Evolutionary conservation across 177 flowering plant genomes (phyloP).

Genomic region (Tripterygium wilfordii): DNA sequence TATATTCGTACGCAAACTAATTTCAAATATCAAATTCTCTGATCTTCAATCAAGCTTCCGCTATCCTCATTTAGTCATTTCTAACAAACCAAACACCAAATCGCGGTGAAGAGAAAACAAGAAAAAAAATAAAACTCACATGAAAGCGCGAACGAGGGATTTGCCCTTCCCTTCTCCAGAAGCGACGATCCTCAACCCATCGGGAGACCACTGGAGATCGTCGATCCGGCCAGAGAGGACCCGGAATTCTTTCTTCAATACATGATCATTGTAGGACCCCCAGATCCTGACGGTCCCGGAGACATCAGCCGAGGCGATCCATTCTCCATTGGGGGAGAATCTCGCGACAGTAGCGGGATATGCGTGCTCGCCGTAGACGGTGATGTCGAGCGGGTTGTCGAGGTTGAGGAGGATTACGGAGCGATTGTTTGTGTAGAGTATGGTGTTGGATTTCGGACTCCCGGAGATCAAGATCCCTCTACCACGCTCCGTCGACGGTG

Average conservation of each 20-base stretch:
- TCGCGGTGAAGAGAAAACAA: not conserved
- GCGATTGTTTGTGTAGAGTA: slow-evolving; percentile 82
- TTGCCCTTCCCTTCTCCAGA: slow-evolving; percentile 96
- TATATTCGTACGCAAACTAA: too few species aligned
- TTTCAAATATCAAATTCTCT: not conserved
- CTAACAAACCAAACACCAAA: too few species aligned
- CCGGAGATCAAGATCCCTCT: slow-evolving; percentile 89
- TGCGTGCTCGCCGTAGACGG: slow-evolving; percentile 78
- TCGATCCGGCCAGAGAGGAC: slow-evolving; percentile 93
- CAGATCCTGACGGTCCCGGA: slow-evolving; percentile 89
- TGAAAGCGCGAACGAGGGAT: slow-evolving; percentile 83
- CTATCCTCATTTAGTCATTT: too few species aligned
- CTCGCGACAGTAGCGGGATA: slow-evolving; percentile 89
- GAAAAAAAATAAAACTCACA: slow-evolving; percentile 35
- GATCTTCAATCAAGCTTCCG: not conserved
- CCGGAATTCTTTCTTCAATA: slow-evolving; percentile 80
- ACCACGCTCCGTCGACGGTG: slow-evolving; percentile 90
- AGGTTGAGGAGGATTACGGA: slow-evolving; percentile 79
- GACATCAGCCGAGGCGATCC: slow-evolving; percentile 97
- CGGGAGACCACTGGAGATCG: slow-evolving; percentile 96
- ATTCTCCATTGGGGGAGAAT: slow-evolving; percentile 94
- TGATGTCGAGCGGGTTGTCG: slow-evolving; percentile 57
- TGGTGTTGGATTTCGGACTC: slow-evolving; percentile 61
- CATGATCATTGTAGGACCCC: slow-evolving; percentile 71
- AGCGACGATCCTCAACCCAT: slow-evolving; percentile 75